Base-by-base conservation (phyloP, 2,329 filamentous ascomycete species). In the Hypoxylon sp. region DNA sequence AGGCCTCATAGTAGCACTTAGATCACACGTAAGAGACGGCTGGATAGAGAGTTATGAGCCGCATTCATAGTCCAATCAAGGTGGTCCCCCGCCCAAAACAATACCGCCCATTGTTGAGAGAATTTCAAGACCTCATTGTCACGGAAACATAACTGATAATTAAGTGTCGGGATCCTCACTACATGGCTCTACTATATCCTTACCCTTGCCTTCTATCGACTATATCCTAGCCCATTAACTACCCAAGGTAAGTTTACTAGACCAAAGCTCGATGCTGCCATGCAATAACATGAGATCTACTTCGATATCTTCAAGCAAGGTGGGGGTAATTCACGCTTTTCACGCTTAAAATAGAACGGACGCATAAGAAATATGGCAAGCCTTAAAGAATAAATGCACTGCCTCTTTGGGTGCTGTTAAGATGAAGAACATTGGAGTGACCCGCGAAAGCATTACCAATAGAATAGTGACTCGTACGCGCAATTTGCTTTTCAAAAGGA, bases 361-460 rank as follows among this genome's bases (percentile, higher is more conserved):
- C 69, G 57, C 65, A 72, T 42, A 55, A 68, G 46, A 59, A 68
- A 68, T 72, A 71, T 27, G 61, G 61, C 42, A 29, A 27, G 44
- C 39, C 10, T 27, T 27, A 27, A 3, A 27, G 31, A 32, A 32
- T 32, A 32, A 32, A 32, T 32, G 10, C 31, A 10, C 7, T 32
- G 31, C 8, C 31, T 32, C 5, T 32, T 11, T 37, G 32, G 10
- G 11, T 37, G 32, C 32, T 15, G 10, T 13, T 37, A 11, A 37
- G 11, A 15, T 37, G 15, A 4, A 13, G 13, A 1, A 35, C 32
- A 35, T 2, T 35, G 32, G 32, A 11, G 32, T 13, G 32, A 35
- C 6, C 32, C 13, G 32, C 13, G 32, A 4, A 35, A 10, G 32
- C 8, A 4, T 35, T 11, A 13, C 13, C 8, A 13, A 11, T 35